Evolutionary conservation across 768 basidiomycete species (phyloP), one percentile per base, ranked within the genome.

Genomic region (Xerocomellus chrysenteron): DNA sequence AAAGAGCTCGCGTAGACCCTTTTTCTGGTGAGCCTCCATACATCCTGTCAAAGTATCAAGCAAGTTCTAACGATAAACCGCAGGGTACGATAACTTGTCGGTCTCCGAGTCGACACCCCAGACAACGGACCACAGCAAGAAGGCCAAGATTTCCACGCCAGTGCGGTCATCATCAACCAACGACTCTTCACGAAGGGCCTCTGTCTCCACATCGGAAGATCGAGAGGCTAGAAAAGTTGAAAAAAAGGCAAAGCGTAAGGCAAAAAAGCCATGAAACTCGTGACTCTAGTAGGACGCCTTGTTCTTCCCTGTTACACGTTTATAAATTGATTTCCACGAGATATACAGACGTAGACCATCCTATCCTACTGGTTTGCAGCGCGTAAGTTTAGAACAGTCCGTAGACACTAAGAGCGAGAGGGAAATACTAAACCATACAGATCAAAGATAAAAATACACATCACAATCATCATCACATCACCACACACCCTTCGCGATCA

Each of bases 401-500:
- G 62, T 56, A 59, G 46, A 56, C 24, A 55, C 46, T n/a, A 41
- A 40, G 46, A 57, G 26, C 42, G 52, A 51, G 57, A 55, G 53
- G 45, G 54, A 52, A 54, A 59, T 37, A 55, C 65, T 62, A 73
- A 69, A 69, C 57, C 63, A 58, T 67, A 68, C 63, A 68, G 61
- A 46, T 52, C 56, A 61, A 21, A 50, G 64, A 58, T 60, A 66
- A 62, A 61, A 54, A 69, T 62, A 68, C 63, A 62, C 48, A 61
- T 77, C 41, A 32, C 33, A 24, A 49, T 44, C 45, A 10, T 32
- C 44, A 13, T 67, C 79, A 90, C 87, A 88, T 90, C 65, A 87
- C 73, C 50, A 78, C 79, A 76, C 88, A 90, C 36, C 83, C 82
- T 40, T 86, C 87, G 39, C 81, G 79, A 57, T 78, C 80, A 49